phyloP scores from a whole-genome alignment of 208 protist species.

The Polymyxa betae region DNA sequence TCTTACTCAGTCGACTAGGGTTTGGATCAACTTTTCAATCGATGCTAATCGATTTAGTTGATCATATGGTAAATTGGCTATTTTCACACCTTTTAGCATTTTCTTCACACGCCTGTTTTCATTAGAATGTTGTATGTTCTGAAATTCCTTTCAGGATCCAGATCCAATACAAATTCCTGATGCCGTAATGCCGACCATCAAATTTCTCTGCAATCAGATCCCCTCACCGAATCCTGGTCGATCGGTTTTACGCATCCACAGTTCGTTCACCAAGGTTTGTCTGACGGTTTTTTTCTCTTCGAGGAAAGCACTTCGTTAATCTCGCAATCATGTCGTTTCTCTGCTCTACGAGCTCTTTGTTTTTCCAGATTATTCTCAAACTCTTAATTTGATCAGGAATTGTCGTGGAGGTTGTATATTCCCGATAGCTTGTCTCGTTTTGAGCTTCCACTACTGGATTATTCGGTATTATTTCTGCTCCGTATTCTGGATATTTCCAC shows the following conservation, averaged over 20 bases:
- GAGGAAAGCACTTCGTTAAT: too few relatives aligned
- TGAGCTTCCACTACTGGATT: constrained; percentile 35
- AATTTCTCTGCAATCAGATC: constrained; percentile 19
- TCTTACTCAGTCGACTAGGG: background rate
- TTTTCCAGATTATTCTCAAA: too few relatives aligned
- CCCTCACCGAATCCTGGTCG: background rate
- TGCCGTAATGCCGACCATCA: background rate
- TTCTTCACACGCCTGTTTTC: background rate
- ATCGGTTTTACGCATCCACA: background rate
- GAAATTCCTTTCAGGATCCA: background rate
- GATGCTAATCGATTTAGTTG: background rate
- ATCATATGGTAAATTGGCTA: background rate
- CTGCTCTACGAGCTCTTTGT: too few relatives aligned
- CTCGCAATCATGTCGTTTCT: too few relatives aligned
- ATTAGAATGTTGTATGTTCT: background rate
- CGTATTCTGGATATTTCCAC: constrained; percentile 16
- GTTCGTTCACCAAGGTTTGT: too few relatives aligned
- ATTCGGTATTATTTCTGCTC: constrained; percentile 21
- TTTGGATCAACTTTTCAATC: background rate
- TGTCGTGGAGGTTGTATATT: background rate
- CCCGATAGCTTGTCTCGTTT: background rate
- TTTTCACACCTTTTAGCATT: too few relatives aligned
- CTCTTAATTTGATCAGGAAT: too few relatives aligned
- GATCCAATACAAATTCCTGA: background rate
- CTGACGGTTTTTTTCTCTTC: too few relatives aligned